Evolutionary conservation across 2,329 filamentous ascomycete genomes (phyloP).

Genomic region (Colletotrichum endophyticum): DNA sequence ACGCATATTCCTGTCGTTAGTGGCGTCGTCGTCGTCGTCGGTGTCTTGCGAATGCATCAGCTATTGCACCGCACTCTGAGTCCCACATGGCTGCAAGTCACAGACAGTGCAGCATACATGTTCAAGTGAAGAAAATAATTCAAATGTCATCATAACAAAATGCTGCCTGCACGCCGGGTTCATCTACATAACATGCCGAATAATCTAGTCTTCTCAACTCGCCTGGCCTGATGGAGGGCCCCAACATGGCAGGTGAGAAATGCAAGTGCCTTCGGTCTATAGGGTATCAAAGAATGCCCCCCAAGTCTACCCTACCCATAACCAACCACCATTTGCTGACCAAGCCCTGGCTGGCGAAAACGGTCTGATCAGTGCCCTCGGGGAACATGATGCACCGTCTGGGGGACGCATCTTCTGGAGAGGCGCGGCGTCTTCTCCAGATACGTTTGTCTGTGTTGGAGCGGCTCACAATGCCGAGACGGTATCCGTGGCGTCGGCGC

Average conservation of each 20-base stretch:
- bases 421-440: background rate
- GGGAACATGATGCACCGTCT: background rate
- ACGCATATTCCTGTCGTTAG: background rate
- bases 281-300: slow-evolving; percentile 21
- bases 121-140: background rate
- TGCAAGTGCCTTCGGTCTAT: slow-evolving; percentile 20
- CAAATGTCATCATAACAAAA: background rate
- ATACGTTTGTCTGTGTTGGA: background rate
- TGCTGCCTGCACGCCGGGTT: slow-evolving; percentile 7
- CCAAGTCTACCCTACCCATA: slow-evolving; percentile 18
- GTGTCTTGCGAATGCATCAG: background rate
- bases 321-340: background rate
- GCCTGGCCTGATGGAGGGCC: background rate
- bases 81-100: background rate
- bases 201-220: background rate
- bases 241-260: background rate
- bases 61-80: background rate
- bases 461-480: slow-evolving; percentile 7
- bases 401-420: background rate
- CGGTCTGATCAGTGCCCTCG: background rate
- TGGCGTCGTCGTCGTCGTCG: background rate
- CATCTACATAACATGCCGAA: slow-evolving; percentile 16
- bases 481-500: slow-evolving; percentile 12
- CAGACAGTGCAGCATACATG: background rate
- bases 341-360: background rate